Base-by-base conservation (phyloP, 177 flowering plant genomes). In the Tripterygium wilfordii region DNA sequence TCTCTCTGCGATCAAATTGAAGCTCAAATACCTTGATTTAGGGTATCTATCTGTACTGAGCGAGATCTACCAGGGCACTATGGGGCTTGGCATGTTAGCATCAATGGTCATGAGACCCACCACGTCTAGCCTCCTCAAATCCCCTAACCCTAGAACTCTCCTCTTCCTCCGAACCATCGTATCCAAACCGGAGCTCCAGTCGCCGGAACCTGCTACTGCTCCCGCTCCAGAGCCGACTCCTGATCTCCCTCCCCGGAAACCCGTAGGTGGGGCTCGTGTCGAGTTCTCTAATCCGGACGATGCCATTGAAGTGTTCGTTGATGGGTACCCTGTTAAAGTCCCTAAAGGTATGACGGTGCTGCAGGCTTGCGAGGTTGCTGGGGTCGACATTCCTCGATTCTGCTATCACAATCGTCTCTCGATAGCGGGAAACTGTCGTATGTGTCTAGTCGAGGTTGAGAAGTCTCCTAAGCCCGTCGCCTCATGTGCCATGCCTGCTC, bases 401-500 rank as follows among this genome's bases (percentile, higher is more conserved):
- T 90, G 99, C 54, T 90, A 94, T 51, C 99, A 94, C 56, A 74
- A 67, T 44, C 81, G 95, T 0, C 81, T 94, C 6, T 90, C 99
- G 1, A 85, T 94, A 30, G 97, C 99, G 13, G 97, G 99, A 0
- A 94, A 94, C 57, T 94, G 99, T 61, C 78, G 99, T 25, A 90
- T 94, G 99, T 90, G 99, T 47, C 70, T 94, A 25, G 97, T 94
- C 30, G 99, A 94, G 65, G 96, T 94, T 16, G 96, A 94, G 83
- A 94, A 94, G 60, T 83, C 96, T 5, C 99, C 99, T 19, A 94
- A 94, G 77, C 99, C 99, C 1, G 99, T 94, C 20, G 97, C 99
- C 23, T 94, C 99, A n/a, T 94, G 97, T 43, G 97, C 99, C 51
- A 89, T 94, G 99, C 99, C 99, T 3, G 96, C 99, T 16, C 90